Conservation (phyloP, 2,329 filamentous ascomycete genomes). For the Conoideocrella luteorostrata region DNA sequence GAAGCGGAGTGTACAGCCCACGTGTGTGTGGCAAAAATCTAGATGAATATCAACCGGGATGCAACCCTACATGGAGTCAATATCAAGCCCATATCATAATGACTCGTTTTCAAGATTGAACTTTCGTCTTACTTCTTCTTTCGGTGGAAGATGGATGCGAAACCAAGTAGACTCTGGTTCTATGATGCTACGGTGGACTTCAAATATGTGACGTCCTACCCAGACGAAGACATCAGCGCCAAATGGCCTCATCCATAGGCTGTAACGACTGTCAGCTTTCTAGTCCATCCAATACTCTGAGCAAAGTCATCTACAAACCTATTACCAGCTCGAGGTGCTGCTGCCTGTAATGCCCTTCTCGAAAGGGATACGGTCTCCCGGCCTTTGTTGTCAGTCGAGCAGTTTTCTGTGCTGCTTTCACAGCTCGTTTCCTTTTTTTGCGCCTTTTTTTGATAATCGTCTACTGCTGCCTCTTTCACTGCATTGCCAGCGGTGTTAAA, state of each 20-base stretch:
- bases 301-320: constrained; percentile 13
- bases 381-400: not conserved
- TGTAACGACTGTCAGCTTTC: constrained; percentile 8
- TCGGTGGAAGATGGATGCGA: constrained; percentile 23
- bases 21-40: constrained; percentile 17
- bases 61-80: constrained; percentile 19
- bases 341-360: constrained; percentile 19
- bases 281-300: not conserved
- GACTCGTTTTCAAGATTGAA: not conserved
- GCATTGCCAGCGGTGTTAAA: not conserved
- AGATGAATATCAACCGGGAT: constrained; percentile 19
- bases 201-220: constrained; percentile 16
- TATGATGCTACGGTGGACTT: constrained; percentile 30
- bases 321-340: constrained; percentile 20
- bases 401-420: too few relatives aligned
- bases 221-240: constrained; percentile 26
- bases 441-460: too few relatives aligned
- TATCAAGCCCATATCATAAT: too few relatives aligned
- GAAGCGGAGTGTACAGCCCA: constrained; percentile 26
- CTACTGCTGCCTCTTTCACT: not conserved
- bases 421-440: constrained; percentile 1
- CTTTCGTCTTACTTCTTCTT: constrained; percentile 17
- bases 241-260: constrained; percentile 25
- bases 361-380: constrained; percentile 5
- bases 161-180: constrained; percentile 27